Evolutionary conservation across 306 rosid genomes (phyloP).

Genomic region (Crotalaria pallida): DNA sequence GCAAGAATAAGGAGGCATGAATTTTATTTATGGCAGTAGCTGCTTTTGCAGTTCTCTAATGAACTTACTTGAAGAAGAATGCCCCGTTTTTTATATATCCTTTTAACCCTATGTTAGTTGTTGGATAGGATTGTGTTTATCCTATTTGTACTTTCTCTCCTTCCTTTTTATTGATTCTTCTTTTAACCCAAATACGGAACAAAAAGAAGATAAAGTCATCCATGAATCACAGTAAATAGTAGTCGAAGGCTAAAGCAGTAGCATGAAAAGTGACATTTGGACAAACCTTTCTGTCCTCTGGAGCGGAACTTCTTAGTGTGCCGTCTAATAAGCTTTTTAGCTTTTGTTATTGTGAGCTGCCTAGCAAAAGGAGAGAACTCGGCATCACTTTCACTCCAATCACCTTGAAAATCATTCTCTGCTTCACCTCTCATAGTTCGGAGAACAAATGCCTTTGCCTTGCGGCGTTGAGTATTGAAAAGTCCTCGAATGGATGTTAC

Average conservation of each 20-base stretch:
- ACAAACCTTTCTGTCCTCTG: conserved; percentile 80
- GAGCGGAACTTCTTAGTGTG: conserved; percentile 92
- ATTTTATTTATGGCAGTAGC: background rate
- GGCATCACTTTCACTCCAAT: conserved; percentile 90
- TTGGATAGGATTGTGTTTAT: background rate
- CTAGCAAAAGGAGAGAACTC: conserved; percentile 90
- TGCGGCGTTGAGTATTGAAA: conserved; percentile 85
- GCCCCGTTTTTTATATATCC: no score
- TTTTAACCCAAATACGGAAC: background rate
- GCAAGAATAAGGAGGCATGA: background rate
- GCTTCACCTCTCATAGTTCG: conserved; percentile 97
- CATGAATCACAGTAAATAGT: conserved; percentile 6
- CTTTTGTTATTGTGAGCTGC: conserved; percentile 90
- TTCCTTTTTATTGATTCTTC: background rate
- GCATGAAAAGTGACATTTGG: background rate
- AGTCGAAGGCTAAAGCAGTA: background rate
- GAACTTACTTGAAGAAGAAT: background rate
- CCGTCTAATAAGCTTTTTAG: conserved; percentile 84
- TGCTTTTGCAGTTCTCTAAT: background rate
- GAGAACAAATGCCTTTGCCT: conserved; percentile 90
- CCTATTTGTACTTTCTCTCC: background rate
- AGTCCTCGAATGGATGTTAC: conserved; percentile 93
- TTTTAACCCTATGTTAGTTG: no score
- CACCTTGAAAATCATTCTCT: conserved; percentile 86
- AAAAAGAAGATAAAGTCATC: background rate